Base-by-base conservation (phyloP, 2,329 filamentous ascomycete species). In the Volutella citrinella region DNA sequence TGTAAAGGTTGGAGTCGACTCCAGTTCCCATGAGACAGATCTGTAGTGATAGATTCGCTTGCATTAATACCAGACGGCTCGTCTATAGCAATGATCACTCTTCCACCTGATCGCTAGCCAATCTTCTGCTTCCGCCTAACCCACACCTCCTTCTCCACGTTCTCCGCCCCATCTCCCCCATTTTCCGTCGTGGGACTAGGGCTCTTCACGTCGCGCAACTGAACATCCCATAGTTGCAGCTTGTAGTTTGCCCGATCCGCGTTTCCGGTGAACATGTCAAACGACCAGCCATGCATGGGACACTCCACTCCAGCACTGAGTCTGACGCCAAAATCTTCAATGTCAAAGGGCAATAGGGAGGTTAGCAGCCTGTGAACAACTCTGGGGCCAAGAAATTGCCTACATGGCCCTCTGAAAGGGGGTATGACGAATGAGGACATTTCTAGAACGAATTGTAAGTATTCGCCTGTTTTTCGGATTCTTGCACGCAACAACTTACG, bases 251-350 rank as follows among this genome's bases (percentile, higher is more conserved):
- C 80, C 0, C 80, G 70, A 52, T 86, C 82, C 2, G 69, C 70
- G 47, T 65, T 65, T 0, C 82, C 82, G 0, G 80, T 76, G 32
- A 78, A 74, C 4, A 86, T 48, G 51, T 87, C 82, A 56, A 86
- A 87, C 0, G 79, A 81, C 82, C 82, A 87, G 5, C 68, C 76
- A 42, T 86, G 82, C 43, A 84, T 84, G 0, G 81, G 79, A 54
- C 82, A 87, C 0, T 69, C 73, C 5, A 87, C 61, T 0, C 80
- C 82, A 0, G 77, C 70, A 34, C 78, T 82, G 7, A 83, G 55
- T 5, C 72, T 65, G 4, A 83, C 61, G 0, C 82, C 82, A 52
- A 85, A 87, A 40, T 87, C 82, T 46, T 87, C 82, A 47, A 87
- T 85, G 34, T 87, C 82, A 38, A 84, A 85, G 0, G 80, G 66